Conservation (phyloP, 1,284 basidiomycete genomes). For the Melampsora abietis-canadensis region DNA sequence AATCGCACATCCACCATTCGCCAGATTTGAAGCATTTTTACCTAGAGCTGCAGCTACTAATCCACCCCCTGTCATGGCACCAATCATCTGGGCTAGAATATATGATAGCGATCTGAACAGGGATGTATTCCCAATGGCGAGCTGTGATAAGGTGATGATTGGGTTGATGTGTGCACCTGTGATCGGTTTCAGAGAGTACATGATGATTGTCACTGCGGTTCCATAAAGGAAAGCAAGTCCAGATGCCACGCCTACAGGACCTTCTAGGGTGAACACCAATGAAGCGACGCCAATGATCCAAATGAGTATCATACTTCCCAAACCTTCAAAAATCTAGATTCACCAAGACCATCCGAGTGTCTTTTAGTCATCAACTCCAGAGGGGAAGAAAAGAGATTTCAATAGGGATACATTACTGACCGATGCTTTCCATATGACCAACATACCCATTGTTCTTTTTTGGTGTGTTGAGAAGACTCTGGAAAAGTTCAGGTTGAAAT, state of each 20-base stretch:
- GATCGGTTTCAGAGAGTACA: conserved; percentile 18
- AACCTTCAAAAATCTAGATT: conserved; percentile 31
- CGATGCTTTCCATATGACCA: conserved; percentile 9
- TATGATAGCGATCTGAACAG: conserved; percentile 11
- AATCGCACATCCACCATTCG: conserved; percentile 30
- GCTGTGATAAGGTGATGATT: conserved; percentile 25
- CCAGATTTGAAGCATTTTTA: background rate
- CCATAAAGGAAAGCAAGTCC: conserved; percentile 20
- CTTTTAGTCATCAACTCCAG: background rate
- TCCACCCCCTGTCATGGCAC: conserved; percentile 22
- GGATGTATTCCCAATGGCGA: background rate
- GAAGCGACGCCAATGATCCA: conserved; percentile 27
- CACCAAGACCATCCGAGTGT: background rate
- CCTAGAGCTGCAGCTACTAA: conserved; percentile 29
- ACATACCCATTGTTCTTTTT: background rate
- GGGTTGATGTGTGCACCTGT: conserved; percentile 38
- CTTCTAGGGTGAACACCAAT: background rate
- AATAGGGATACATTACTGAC: background rate
- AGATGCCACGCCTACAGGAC: background rate
- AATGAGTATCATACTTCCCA: conserved; percentile 21
- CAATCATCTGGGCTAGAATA: conserved; percentile 16
- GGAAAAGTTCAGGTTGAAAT: background rate
- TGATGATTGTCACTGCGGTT: conserved; percentile 1
- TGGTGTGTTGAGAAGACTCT: background rate
- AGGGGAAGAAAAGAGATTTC: background rate